Conservation (phyloP, 768 basidiomycete species). For the Boletellus ananas region DNA sequence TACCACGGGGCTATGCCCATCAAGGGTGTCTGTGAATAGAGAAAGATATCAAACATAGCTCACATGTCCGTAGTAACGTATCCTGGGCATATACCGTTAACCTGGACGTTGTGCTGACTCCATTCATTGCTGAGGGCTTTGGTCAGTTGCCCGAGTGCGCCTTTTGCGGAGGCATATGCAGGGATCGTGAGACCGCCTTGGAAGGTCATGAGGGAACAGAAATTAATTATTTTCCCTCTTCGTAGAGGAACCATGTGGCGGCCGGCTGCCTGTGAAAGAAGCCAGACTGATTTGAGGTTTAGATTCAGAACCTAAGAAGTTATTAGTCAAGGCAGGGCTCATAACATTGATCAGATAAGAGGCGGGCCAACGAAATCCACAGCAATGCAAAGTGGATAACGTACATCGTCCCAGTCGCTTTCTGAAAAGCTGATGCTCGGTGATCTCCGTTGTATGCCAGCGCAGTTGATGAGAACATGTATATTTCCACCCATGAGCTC, state of each 20-base stretch:
- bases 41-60: slow-evolving; percentile 23
- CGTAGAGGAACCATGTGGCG: slow-evolving; percentile 78
- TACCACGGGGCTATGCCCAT: slow-evolving; percentile 5
- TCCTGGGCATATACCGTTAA: slow-evolving; percentile 85
- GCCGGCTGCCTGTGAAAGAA: slow-evolving; percentile 83
- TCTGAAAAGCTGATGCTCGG: slow-evolving; percentile 65
- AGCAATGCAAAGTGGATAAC: slow-evolving; percentile 33
- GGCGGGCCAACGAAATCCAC: slow-evolving; percentile 5
- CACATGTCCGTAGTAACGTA: slow-evolving; percentile 90
- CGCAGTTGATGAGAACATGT: slow-evolving; percentile 68
- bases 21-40: not conserved
- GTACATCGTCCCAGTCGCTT: slow-evolving; percentile 68
- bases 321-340: slow-evolving; percentile 8
- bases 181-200: slow-evolving; percentile 71
- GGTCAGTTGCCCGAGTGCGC: slow-evolving; percentile 78
- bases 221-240: slow-evolving; percentile 71
- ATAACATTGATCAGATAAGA: slow-evolving; percentile 7
- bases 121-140: slow-evolving; percentile 94
- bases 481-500: slow-evolving; percentile 48
- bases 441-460: slow-evolving; percentile 56
- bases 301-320: slow-evolving; percentile 67
- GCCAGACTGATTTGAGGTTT: slow-evolving; percentile 85
- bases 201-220: slow-evolving; percentile 50
- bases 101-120: slow-evolving; percentile 83
- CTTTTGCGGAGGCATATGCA: slow-evolving; percentile 90